A percentile compares a stretch with the other conserved stretches of the same genome.
These are phyloP conservation scores for Termitomyces sp. DNA, from an alignment of 768 basidiomycete species.

Conservation along the genomic window DNA sequence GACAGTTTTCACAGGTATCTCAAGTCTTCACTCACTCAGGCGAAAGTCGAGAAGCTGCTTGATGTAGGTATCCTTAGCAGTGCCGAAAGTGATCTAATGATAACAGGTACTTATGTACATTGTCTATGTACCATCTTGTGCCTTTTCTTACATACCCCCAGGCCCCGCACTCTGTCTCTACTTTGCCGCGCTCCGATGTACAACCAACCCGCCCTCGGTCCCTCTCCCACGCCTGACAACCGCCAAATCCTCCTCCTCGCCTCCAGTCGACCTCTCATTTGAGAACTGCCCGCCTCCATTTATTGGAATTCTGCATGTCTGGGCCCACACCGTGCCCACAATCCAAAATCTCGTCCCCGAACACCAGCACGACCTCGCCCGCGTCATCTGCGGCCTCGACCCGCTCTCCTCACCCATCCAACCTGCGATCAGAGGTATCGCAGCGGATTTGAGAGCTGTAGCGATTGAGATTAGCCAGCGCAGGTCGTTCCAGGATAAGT, in stretches of 20 bases:
- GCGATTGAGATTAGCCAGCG: conserved; percentile 87
- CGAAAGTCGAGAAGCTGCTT: conserved; percentile 71
- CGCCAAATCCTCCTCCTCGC: conserved; percentile 37
- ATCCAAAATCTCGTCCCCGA: conserved; percentile 65
- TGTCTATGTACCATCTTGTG: background rate
- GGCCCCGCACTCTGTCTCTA: conserved; percentile 83
- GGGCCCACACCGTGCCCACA: conserved; percentile 60
- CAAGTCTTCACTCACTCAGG: conserved; percentile 73
- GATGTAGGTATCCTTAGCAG: conserved; percentile 71
- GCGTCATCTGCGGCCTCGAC: conserved; percentile 67
- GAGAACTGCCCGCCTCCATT: conserved; percentile 72
- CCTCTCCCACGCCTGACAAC: conserved; percentile 56
- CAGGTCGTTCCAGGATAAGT: conserved; percentile 80
- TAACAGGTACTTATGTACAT: conserved; percentile 52
- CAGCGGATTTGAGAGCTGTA: conserved; percentile 80
- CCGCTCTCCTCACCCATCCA: conserved; percentile 41
- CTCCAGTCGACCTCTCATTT: conserved; percentile 53
- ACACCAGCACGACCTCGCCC: conserved; percentile 78
- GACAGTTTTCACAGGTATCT: conserved; percentile 83
- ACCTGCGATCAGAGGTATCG: conserved; percentile 51
- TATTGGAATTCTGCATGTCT: conserved; percentile 65
- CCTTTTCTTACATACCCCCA: conserved; percentile 17
- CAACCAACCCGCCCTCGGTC: conserved; percentile 75
- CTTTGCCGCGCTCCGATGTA: conserved; percentile 77
- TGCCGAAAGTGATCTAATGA: conserved; percentile 83